Evolutionary conservation across 352 stramenopile species (phyloP), one percentile per base, ranked within the genome.

Genomic region (Thraustochytrium sp.): DNA sequence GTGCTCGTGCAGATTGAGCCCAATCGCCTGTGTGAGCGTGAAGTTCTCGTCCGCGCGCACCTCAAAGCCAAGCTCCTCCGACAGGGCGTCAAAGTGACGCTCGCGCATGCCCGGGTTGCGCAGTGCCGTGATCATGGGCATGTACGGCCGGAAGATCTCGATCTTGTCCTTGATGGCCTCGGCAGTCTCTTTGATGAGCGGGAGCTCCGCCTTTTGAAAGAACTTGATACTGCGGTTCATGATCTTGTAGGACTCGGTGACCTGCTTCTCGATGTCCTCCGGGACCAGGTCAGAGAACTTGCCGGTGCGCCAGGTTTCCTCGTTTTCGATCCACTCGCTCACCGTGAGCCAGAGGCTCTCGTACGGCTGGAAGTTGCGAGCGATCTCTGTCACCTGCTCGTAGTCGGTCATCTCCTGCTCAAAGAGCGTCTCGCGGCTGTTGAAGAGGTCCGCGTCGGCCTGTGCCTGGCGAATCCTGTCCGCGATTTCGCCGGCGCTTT

Each of bases 321-420:
- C 91, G 73, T 93, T 90, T 63, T 92, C 89, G n/a, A 95, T 84
- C 94, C 94, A 98, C 38, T 90, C 92, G 76, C 94, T 93, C 9
- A 92, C 90, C 0, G 90, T 96, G 83, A 95, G 94, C 94, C 94
- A 98, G 2, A 98, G 87, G 51, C 94, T 89, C 23, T 92, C 94
- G 82, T 96, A 98, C 4, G 94, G 94, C 74, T 98, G 93, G 85
- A 98, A 97, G 42, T 93, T 88, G n/a, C 95, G 93, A 0, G 89
- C 87, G 56, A 98, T 94, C 62, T 94, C 94, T 49, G 91, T 88
- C n/a, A 98, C 91, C 65, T 95, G 88, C 51, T 93, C 89, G 73
- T 97, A 98, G 76, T 96, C 92, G 2, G 94, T 96, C 34, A 94
- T 85, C 36, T 95, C 90, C 36, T 93, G 89, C 4, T 88, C 90